Percentiles rank a stretch among this genome's conserved stretches.
These are phyloP conservation scores for Boletales sp. DNA, from an alignment of 768 basidiomycete species.

Conservation along the genomic window DNA sequence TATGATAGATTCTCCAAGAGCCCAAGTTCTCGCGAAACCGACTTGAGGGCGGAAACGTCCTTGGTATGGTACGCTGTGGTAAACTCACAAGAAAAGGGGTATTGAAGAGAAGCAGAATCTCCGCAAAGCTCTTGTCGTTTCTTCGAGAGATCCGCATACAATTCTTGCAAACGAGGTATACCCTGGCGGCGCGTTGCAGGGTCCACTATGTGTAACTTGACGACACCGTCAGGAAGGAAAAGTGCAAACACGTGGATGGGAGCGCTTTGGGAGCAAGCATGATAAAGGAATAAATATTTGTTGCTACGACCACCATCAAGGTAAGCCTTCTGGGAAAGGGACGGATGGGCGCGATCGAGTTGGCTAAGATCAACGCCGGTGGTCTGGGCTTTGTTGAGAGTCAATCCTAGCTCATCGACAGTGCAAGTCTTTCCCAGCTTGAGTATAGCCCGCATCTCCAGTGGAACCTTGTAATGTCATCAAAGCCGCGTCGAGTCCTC, in stretches of 20 bases:
- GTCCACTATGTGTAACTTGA: slow-evolving; percentile 87
- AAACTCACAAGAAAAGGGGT: slow-evolving; percentile 62
- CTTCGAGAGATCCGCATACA: slow-evolving; percentile 61
- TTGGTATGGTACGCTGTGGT: slow-evolving; percentile 72
- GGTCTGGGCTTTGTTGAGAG: slow-evolving; percentile 79
- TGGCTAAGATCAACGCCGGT: slow-evolving; percentile 81
- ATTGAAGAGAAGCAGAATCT: slow-evolving; percentile 49
- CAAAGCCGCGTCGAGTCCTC: neutral
- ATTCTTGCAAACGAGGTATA: slow-evolving; percentile 70
- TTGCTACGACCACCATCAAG: slow-evolving; percentile 65
- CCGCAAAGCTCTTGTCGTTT: slow-evolving; percentile 45
- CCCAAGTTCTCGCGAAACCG: slow-evolving; percentile 83
- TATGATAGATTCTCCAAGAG: slow-evolving; percentile 69
- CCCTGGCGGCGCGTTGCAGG: slow-evolving; percentile 83
- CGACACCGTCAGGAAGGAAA: slow-evolving; percentile 68
- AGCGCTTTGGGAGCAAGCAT: slow-evolving; percentile 69
- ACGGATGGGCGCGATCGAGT: slow-evolving; percentile 59
- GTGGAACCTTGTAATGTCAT: slow-evolving; percentile 58
- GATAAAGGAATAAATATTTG: slow-evolving; percentile 87
- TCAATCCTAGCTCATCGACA: slow-evolving; percentile 59
- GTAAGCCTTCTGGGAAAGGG: slow-evolving; percentile 63
- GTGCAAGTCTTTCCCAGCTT: slow-evolving; percentile 82
- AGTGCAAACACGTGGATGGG: slow-evolving; percentile 85
- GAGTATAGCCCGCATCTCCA: slow-evolving; percentile 76
- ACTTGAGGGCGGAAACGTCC: slow-evolving; percentile 77